Conservation (phyloP, 2,329 filamentous ascomycete species). For the Pseudogymnoascus sp. region DNA sequence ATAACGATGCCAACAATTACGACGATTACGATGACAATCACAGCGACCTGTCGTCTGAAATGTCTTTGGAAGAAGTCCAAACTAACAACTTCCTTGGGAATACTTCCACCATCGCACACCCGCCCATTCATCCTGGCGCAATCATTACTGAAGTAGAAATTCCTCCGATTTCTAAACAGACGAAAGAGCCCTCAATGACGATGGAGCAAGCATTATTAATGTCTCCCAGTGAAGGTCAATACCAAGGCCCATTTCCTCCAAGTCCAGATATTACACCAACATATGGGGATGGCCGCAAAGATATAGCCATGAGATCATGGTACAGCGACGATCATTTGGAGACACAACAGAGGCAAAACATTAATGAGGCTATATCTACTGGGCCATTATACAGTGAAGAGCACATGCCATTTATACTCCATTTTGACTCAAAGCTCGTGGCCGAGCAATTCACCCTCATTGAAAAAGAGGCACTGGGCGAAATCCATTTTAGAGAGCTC, state of each 20-base stretch:
- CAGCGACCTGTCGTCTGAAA: conserved; percentile 55
- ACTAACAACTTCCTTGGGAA: conserved; percentile 25
- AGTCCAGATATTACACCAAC: conserved; percentile 28
- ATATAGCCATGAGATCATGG: conserved; percentile 1
- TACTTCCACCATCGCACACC: conserved; percentile 27
- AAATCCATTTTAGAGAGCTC: conserved; percentile 82
- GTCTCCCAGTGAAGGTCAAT: conserved; percentile 30
- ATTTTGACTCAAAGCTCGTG: conserved; percentile 69
- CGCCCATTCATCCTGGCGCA: conserved; percentile 24
- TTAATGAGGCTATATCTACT: not conserved
- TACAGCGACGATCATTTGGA: not conserved
- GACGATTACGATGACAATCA: conserved; percentile 26
- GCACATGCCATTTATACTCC: conserved; percentile 73
- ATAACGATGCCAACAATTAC: conserved; percentile 15
- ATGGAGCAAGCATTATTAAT: conserved; percentile 40
- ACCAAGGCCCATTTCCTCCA: conserved; percentile 17
- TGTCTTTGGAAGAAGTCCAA: conserved; percentile 44
- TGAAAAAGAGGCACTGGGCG: conserved; percentile 76
- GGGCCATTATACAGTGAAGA: not conserved
- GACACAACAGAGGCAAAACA: conserved; percentile 3
- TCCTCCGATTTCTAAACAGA: conserved; percentile 17
- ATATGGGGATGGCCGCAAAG: not conserved
- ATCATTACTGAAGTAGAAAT: conserved; percentile 21
- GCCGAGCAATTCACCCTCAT: conserved; percentile 80
- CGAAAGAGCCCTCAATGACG: conserved; percentile 41